Evolutionary conservation across 179 eudicot species (phyloP), one percentile per base, ranked within the genome.

Genomic region (Carnegiea gigantea): DNA sequence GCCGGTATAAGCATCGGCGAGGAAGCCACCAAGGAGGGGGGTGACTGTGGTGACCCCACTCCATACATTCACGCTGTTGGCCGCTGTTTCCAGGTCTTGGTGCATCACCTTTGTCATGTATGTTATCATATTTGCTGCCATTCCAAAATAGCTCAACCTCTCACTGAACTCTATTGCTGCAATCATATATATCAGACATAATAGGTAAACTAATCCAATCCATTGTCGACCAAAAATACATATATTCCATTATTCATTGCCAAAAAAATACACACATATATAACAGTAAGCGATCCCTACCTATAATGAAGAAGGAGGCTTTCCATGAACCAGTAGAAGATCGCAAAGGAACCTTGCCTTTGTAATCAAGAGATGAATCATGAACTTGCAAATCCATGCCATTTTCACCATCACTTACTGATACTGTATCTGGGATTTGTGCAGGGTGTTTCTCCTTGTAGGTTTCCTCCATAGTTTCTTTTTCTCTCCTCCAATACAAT

Each of bases 321-420:
- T 83, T 92, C 97, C 97, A 92, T 40, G 82, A 90, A 79, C 97
- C 97, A 54, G 97, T 92, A n/a, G 87, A 77, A 75, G 91, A 83
- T 54, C 97, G 87, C 20, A 85, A 79, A 81, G 97, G 95, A 79
- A 88, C 28, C 30, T 82, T 85, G 33, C 97, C 97, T 83, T 88
- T 89, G 53, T 88, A 88, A 89, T 93, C 97, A 10, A 87, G 64
- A 36, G 99, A 92, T 67, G 94, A 90, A 86, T 94, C 99, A 82
- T 71, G 64, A 30, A 82, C 88, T 38, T 73, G 49, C 33, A 17
- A 26, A 11, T 78, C 20, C 73, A 2, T 21, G 62, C 36, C 75
- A 28, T 59, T 49, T 70, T 77, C 70, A 13, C 53, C 57, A 51
- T 62, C 68, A 62, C 0, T 57, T 20, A n/a, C 6, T 40, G 49